phyloP scores from a whole-genome alignment of 192 early-diverging fungal species.

The Coemansia sp. region DNA sequence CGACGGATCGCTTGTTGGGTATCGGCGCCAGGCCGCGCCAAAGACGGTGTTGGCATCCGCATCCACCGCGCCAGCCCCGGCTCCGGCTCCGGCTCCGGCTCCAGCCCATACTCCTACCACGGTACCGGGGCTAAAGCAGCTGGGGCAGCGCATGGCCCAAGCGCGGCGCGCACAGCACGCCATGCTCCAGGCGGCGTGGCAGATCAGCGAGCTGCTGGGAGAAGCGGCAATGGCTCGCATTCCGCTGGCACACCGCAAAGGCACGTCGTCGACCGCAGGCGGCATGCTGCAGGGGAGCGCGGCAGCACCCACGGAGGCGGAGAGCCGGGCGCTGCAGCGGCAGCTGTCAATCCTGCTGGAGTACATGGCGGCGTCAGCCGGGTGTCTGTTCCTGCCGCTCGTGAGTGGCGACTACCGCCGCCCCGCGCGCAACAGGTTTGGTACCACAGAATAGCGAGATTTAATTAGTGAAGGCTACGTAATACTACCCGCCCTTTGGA shows the following conservation, averaged over 20 bases:
- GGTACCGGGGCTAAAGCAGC: conserved; percentile 23
- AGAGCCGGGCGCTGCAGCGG: conserved; percentile 10
- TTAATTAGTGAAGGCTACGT: no score
- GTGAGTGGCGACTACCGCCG: conserved; percentile 36
- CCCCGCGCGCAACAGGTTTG: no score
- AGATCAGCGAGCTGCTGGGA: conserved; percentile 27
- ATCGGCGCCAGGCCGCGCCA: conserved; percentile 14
- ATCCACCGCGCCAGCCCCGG: not conserved
- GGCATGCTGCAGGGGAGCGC: not conserved
- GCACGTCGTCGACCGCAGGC: not conserved
- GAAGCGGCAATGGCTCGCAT: conserved; percentile 4
- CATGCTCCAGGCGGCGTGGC: conserved; percentile 40
- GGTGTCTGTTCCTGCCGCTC: conserved; percentile 26
- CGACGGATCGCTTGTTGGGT: conserved; percentile 45
- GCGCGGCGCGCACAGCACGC: conserved; percentile 28
- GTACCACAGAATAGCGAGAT: no score
- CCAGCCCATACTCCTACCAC: no score
- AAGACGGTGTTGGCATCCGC: not conserved
- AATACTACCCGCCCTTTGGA: not conserved
- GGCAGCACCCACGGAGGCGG: conserved; percentile 13
- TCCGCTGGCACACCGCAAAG: conserved; percentile 1
- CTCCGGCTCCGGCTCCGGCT: not conserved
- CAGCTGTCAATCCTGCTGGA: conserved; percentile 47
- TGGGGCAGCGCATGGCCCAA: conserved; percentile 44
- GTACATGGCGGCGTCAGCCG: conserved; percentile 42